Conservation (phyloP, 192 early-diverging fungal species). For the Geranomyces michiganensis region DNA sequence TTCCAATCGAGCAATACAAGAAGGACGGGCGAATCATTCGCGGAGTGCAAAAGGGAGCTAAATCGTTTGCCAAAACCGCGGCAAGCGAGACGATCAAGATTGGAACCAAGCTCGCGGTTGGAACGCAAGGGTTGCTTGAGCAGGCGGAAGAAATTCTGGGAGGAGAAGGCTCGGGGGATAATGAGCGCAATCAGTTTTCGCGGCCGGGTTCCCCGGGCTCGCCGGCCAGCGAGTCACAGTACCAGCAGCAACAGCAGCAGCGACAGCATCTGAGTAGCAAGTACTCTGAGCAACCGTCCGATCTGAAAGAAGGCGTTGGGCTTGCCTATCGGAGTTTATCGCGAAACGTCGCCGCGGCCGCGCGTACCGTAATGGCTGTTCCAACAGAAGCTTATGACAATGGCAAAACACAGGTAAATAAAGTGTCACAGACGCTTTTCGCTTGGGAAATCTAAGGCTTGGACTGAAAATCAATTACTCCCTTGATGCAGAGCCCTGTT, state of each 20-base stretch:
- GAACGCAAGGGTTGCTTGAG: conserved; percentile 87
- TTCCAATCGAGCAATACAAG: conserved; percentile 93
- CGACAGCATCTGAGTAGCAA: conserved; percentile 58
- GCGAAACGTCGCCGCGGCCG: conserved; percentile 79
- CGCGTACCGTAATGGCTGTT: conserved; percentile 86
- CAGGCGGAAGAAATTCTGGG: conserved; percentile 80
- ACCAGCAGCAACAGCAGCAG: conserved; percentile 3
- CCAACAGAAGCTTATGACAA: conserved; percentile 81
- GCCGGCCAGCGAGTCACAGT: neutral
- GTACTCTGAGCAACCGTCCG: conserved; percentile 82
- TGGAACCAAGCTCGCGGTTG: conserved; percentile 82
- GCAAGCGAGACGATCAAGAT: conserved; percentile 90
- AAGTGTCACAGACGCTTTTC: no score
- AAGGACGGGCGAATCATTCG: conserved; percentile 88
- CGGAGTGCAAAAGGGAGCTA: conserved; percentile 82
- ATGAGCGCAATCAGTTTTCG: neutral
- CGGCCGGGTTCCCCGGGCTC: conserved; percentile 3
- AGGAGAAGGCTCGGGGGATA: neutral
- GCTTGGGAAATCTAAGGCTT: no score
- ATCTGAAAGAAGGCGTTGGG: conserved; percentile 82
- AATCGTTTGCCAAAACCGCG: conserved; percentile 86
- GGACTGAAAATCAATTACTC: no score
- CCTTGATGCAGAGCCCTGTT: conserved; percentile 30
- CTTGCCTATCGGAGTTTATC: conserved; percentile 80
- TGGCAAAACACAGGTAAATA: no score